These are phyloP conservation scores for Buddleja alternifolia DNA, from an alignment of 257 asterid species.

Conservation along the genomic window DNA sequence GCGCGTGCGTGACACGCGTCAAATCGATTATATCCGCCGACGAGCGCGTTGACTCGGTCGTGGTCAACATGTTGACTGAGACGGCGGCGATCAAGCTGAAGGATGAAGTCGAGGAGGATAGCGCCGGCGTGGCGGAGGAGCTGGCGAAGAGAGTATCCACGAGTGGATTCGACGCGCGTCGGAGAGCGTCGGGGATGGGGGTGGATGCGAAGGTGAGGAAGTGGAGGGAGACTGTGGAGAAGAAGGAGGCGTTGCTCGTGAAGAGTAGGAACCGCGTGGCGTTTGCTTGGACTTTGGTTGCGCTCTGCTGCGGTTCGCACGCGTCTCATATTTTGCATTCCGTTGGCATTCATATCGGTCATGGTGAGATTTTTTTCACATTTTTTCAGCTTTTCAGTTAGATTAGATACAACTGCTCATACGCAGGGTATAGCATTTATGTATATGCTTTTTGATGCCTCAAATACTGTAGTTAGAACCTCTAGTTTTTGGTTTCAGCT, in stretches of 20 bases:
- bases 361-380: constrained; percentile 53
- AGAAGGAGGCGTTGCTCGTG: constrained; percentile 76
- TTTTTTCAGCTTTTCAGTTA: constrained; percentile 14
- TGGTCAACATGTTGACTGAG: constrained; percentile 91
- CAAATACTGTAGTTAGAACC: not conserved
- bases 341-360: constrained; percentile 82
- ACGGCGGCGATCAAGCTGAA: constrained; percentile 89
- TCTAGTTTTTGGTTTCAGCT: not conserved
- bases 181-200: constrained; percentile 77
- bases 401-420: not conserved
- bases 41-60: constrained; percentile 83
- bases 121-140: constrained; percentile 53
- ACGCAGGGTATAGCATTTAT: not conserved
- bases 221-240: constrained; percentile 85
- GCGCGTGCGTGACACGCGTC: constrained; percentile 91
- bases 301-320: constrained; percentile 91
- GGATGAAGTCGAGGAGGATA: constrained; percentile 39
- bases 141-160: constrained; percentile 68
- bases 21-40: constrained; percentile 77
- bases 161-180: constrained; percentile 84
- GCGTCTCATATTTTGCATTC: constrained; percentile 88
- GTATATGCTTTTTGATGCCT: not conserved
- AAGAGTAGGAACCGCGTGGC: constrained; percentile 80
- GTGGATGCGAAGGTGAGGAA: constrained; percentile 83
- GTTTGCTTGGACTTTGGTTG: constrained; percentile 95